phyloP scores from a whole-genome alignment of 2,329 filamentous ascomycete genomes.

The Knufia petricola region DNA sequence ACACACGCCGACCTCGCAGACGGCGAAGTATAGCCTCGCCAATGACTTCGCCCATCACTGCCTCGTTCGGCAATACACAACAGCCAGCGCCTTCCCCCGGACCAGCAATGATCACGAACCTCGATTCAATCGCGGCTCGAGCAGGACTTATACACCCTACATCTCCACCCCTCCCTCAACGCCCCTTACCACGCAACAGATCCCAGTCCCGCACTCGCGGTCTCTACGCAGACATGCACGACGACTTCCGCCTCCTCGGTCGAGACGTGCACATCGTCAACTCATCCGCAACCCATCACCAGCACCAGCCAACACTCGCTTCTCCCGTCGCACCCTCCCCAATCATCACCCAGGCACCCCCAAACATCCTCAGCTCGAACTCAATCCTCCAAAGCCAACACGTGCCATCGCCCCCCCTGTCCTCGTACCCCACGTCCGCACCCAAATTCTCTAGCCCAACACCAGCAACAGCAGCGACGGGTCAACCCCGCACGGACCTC shows the following conservation, averaged over 20 bases:
- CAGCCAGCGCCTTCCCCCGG: neutral
- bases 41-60: constrained; percentile 3
- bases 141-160: neutral
- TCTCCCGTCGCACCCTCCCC: neutral
- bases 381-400: neutral
- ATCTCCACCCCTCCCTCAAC: neutral
- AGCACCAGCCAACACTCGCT: no score
- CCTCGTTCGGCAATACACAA: neutral
- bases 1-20: constrained; percentile 1
- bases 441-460: neutral
- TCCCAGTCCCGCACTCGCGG: constrained; percentile 6
- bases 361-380: neutral
- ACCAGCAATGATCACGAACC: neutral
- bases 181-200: neutral
- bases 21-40: constrained; percentile 6
- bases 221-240: constrained; percentile 9
- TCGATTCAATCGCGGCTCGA: neutral
- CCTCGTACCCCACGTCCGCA: neutral
- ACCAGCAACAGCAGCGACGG: neutral
- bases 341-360: neutral
- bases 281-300: neutral
- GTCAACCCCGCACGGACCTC: neutral
- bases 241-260: constrained; percentile 6
- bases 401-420: neutral
- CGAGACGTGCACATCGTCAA: constrained; percentile 1